Conservation (phyloP, 192 early-diverging fungal species). For the Linnemannia hyalina region DNA sequence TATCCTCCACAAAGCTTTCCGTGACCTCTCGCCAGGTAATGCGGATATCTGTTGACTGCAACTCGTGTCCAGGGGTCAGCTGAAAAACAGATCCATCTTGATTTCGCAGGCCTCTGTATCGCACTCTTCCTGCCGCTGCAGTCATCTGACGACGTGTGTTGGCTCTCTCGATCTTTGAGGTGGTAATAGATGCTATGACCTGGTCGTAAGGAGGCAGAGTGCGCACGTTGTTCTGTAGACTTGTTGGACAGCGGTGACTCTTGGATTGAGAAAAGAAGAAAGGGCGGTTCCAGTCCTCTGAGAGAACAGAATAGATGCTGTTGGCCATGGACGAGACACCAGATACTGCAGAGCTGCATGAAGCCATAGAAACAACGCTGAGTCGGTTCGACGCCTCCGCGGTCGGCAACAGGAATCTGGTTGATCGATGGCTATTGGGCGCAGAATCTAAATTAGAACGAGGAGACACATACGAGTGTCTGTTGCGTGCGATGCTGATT, state of each 20-base stretch:
- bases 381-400: not conserved
- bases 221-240: slow-evolving; percentile 11
- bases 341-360: not conserved
- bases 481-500: not conserved
- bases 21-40: not conserved
- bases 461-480: not conserved
- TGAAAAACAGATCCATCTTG: not conserved
- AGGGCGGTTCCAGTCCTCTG: slow-evolving; percentile 34
- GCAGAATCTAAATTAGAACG: not conserved
- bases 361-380: not conserved
- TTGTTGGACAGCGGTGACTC: slow-evolving; percentile 20
- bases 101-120: not conserved
- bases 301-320: slow-evolving; percentile 35
- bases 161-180: not conserved
- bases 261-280: slow-evolving; percentile 21
- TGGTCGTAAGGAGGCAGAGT: not conserved
- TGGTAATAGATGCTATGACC: not conserved
- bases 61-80: not conserved
- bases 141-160: not conserved
- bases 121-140: not conserved
- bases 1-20: not conserved
- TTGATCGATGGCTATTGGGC: not conserved
- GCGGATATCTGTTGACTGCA: not conserved
- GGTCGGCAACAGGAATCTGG: not conserved
- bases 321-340: slow-evolving; percentile 7